Percentiles rank a stretch among this genome's conserved stretches.
phyloP scores from a whole-genome alignment of 2,329 filamentous ascomycete species.

The Aspergillus pseudonomiae region DNA sequence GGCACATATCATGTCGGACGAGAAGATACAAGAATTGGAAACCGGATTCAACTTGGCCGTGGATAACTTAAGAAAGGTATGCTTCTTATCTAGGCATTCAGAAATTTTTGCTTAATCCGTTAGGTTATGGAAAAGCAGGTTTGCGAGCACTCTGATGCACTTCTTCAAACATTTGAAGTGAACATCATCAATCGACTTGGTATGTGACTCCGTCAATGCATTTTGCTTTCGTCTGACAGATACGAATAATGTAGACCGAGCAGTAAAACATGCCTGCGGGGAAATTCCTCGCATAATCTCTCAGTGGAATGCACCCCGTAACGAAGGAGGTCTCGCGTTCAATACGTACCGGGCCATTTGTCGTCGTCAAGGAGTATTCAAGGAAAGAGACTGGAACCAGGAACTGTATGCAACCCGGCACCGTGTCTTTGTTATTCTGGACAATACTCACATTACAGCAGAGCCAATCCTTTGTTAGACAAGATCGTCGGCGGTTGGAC shows the following conservation, averaged over 20 bases:
- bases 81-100: neutral
- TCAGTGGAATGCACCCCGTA: constrained; percentile 44
- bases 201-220: neutral
- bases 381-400: constrained; percentile 35
- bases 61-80: neutral
- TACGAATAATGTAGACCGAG: constrained; percentile 2
- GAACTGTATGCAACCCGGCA: constrained; percentile 12
- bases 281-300: constrained; percentile 37
- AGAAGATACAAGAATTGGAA: constrained; percentile 9
- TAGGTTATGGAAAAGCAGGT: neutral
- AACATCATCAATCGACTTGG: constrained; percentile 7
- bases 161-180: neutral
- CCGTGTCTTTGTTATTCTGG: neutral
- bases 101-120: neutral
- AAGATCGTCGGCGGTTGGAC: constrained; percentile 2
- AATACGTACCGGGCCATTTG: constrained; percentile 61
- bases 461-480: constrained; percentile 24
- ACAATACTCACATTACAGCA: neutral
- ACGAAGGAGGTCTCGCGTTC: constrained; percentile 53
- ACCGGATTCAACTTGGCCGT: neutral
- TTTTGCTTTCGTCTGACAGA: neutral
- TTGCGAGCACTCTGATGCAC: neutral
- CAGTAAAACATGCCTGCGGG: constrained; percentile 14
- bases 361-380: constrained; percentile 49
- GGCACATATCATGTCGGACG: neutral